These are phyloP conservation scores for Wallacemonas sp. DNA, from an alignment of 208 protist genomes.

Conservation along the genomic window DNA sequence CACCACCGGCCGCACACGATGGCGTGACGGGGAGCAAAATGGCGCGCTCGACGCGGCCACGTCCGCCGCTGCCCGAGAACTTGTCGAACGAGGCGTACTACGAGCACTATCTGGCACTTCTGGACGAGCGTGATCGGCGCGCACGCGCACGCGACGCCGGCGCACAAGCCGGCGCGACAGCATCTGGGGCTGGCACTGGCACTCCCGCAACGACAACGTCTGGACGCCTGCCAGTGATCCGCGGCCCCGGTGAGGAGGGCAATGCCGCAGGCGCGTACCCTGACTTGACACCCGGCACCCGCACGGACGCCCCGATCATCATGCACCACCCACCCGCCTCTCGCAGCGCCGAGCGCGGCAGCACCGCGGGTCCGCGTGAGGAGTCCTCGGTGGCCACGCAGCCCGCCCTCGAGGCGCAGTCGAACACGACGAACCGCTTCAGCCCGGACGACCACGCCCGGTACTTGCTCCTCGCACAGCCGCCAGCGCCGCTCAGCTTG, in stretches of 20 bases:
- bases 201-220: too few species aligned
- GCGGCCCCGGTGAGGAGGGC: neutral
- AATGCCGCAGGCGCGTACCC: neutral
- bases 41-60: neutral
- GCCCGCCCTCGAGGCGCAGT: neutral
- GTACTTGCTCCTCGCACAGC: constrained; percentile 15
- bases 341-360: neutral
- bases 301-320: neutral
- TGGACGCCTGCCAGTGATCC: neutral
- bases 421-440: constrained; percentile 7
- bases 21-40: neutral
- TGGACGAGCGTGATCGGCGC: neutral
- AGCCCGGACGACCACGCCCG: constrained; percentile 13
- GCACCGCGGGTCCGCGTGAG: neutral
- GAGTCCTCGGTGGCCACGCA: neutral
- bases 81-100: constrained; percentile 16
- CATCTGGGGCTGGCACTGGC: too few species aligned
- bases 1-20: neutral
- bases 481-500: neutral
- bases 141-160: neutral
- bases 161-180: neutral
- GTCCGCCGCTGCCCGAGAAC: constrained; percentile 10
- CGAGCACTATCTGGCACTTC: constrained; percentile 5
- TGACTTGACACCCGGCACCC: neutral
- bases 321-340: constrained; percentile 9